Percentiles rank a stretch among this genome's conserved stretches.
Evolutionary conservation across 1,139 yeast genomes (phyloP).

Genomic region (Geotrichum siamense): DNA sequence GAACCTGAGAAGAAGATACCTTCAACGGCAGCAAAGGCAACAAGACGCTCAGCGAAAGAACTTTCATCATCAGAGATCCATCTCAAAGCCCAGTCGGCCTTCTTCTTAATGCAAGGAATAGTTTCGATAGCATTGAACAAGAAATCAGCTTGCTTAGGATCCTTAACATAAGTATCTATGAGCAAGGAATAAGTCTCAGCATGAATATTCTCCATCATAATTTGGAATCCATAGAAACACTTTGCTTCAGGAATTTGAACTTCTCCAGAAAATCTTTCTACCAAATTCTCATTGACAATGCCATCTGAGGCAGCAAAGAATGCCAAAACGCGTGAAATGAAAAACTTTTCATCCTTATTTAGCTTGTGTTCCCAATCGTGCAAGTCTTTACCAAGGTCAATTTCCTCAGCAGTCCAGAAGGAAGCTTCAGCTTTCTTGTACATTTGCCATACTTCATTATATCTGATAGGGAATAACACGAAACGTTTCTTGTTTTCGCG

Average conservation of each 20-base stretch:
- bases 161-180: slow-evolving; percentile 91
- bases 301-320: slow-evolving; percentile 98
- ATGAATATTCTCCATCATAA: slow-evolving; percentile 99
- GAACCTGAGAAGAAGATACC: slow-evolving; percentile 98
- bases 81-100: slow-evolving; percentile 96
- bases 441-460: slow-evolving; percentile 98
- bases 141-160: slow-evolving; percentile 81
- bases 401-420: slow-evolving; percentile 99
- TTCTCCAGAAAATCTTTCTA: slow-evolving; percentile 94
- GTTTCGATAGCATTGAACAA: slow-evolving; percentile 91
- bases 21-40: slow-evolving; percentile 98
- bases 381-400: slow-evolving; percentile 85
- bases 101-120: slow-evolving; percentile 88
- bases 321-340: slow-evolving; percentile 88
- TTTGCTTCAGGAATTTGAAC: slow-evolving; percentile 97
- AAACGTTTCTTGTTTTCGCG: slow-evolving; percentile 82
- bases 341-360: slow-evolving; percentile 84
- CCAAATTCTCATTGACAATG: slow-evolving; percentile 92
- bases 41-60: slow-evolving; percentile 87
- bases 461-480: slow-evolving; percentile 94
- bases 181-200: slow-evolving; percentile 93
- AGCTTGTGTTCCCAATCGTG: slow-evolving; percentile 83
- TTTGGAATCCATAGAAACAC: slow-evolving; percentile 98
- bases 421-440: slow-evolving; percentile 98
- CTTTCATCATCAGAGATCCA: slow-evolving; percentile 90